phyloP scores from a whole-genome alignment of 2,329 filamentous ascomycete species.

The Aspergillus hiratsukae region DNA sequence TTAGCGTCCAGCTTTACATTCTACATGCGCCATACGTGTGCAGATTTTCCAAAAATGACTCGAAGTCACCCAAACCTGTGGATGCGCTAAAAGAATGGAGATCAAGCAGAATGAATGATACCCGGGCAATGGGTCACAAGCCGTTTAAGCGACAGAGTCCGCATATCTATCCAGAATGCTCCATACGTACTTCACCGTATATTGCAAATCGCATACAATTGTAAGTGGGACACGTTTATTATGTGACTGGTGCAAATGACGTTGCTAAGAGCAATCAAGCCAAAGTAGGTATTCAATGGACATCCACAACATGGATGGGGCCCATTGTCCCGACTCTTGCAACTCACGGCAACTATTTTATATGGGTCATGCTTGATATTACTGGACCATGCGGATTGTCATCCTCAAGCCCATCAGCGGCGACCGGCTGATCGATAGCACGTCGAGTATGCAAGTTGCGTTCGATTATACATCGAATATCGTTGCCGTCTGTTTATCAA shows the following conservation, averaged over 20 bases:
- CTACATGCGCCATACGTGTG: constrained; percentile 13
- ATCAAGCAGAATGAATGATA: constrained; percentile 2
- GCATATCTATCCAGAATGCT: neutral
- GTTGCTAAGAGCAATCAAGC: constrained; percentile 6
- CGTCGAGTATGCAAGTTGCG: neutral
- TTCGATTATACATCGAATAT: neutral
- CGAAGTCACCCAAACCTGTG: neutral
- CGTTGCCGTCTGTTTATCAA: neutral
- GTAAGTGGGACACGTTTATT: neutral
- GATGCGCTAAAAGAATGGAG: neutral
- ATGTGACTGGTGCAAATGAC: constrained; percentile 14
- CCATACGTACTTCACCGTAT: neutral
- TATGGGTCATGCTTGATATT: neutral
- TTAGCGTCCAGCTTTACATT: constrained; percentile 7
- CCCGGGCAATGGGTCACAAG: constrained; percentile 1
- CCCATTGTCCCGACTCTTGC: constrained; percentile 1
- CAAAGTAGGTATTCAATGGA: neutral
- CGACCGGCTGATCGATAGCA: neutral
- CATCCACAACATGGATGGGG: neutral
- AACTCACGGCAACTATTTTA: neutral
- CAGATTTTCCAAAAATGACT: constrained; percentile 1
- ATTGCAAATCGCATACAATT: neutral
- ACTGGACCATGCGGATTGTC: neutral
- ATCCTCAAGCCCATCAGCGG: neutral
- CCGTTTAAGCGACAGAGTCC: constrained; percentile 9